Conservation (phyloP, 306 rosid species). For the Benincasa hispida region DNA sequence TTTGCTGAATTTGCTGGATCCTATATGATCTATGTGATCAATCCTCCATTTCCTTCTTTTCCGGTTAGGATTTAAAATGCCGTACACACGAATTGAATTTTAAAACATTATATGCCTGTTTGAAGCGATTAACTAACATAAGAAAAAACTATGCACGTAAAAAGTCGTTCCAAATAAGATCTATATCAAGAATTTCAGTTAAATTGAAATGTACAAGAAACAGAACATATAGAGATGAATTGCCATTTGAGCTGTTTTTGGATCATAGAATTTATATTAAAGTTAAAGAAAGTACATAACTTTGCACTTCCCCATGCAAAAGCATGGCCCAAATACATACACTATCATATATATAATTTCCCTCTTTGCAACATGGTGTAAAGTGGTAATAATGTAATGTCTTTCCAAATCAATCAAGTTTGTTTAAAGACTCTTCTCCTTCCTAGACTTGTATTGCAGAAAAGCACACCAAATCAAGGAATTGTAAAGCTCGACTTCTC, state of each 20-base stretch:
- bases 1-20: too few species aligned
- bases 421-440: background rate
- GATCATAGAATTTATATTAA: background rate
- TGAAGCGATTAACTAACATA: too few species aligned
- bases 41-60: too few species aligned
- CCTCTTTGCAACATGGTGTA: background rate
- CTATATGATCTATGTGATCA: too few species aligned
- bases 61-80: too few species aligned
- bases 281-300: background rate
- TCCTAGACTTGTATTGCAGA: background rate
- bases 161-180: too few species aligned
- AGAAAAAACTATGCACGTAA: too few species aligned
- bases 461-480: background rate
- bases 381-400: background rate
- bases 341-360: background rate
- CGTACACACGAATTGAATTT: too few species aligned
- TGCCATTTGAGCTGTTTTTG: background rate
- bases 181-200: background rate
- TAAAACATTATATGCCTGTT: too few species aligned
- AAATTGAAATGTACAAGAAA: too few species aligned
- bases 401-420: background rate
- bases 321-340: background rate
- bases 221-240: background rate
- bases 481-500: background rate
- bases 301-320: background rate